Base-by-base conservation (phyloP, 148 eudicot genomes). In the Mesembryanthemum crystallinum region DNA sequence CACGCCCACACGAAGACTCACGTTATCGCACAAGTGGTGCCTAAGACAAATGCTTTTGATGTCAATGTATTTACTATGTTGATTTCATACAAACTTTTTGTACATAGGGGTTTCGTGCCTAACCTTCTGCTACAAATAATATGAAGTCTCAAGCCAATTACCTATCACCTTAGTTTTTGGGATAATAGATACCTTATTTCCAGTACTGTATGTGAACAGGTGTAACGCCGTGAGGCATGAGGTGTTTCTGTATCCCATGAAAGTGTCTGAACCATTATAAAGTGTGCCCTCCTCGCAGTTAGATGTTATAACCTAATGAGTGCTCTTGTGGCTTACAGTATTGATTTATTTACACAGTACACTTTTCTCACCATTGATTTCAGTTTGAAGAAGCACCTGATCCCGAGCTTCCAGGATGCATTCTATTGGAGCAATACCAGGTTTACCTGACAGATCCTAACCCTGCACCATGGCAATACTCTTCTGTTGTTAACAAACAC, bases 391-490 rank as follows among this genome's bases (percentile, higher is more conserved):
- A 81, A 80, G 78, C 86, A 84, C 81, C 86, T 35, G 98, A 95
- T 79, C 98, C 96, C 52, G 98, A 95, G 77, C 91, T 95, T 69
- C 97, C 98, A 58, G 98, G 88, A 71, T 88, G 87, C 82, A 86
- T 90, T 32, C 87, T 95, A 58, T 82, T 95, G 80, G 97, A 92
- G 79, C 98, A 95, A 78, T 90, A 95, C 84, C 98, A 95, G 98
- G 98, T 95, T 75, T 74, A 45, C 73, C 72, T 24, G 69, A 33
- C 81, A 72, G 32, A 59, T 27, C 15, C 37, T 27, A 25, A 28
- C 27, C 27, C n/a, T 27, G 45, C 21, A 42, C 29, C 45, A 59
- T 49, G 73, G 54, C 29, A n/a, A 55, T 21, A 57, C 54, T 67
- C 45, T 28, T 30, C 18, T 30, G 18, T 33, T 71, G 47, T 35